Conservation (phyloP, 2,329 filamentous ascomycete species). For the Sclerotiophoma versabilis region DNA sequence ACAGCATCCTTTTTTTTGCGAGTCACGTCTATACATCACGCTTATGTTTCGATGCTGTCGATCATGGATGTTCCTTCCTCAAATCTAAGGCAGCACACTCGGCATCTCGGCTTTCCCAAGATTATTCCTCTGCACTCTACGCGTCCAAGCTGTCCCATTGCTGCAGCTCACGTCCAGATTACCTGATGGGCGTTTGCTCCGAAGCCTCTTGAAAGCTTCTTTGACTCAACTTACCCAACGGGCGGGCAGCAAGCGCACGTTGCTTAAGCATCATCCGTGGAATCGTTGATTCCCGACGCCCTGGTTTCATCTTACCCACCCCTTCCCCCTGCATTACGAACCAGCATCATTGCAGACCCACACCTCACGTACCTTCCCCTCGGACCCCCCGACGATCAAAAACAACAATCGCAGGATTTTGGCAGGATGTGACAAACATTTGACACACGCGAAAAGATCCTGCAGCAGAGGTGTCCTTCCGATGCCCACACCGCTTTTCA, state of each 20-base stretch:
- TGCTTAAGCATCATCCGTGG: background rate
- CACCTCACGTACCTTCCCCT: constrained; percentile 5
- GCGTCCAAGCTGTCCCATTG: background rate
- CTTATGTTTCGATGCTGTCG: background rate
- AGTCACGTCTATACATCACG: background rate
- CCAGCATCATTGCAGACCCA: background rate
- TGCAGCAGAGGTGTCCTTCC: background rate
- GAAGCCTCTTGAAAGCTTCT: background rate
- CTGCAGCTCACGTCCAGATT: background rate
- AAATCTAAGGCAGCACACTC: background rate
- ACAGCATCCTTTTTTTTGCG: background rate
- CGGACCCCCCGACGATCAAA: constrained; percentile 1
- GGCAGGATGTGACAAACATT: background rate
- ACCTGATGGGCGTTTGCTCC: background rate
- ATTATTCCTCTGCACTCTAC: too few species aligned
- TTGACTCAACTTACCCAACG: background rate
- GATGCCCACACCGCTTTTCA: background rate
- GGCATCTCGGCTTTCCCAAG: background rate
- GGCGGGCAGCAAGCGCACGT: constrained; percentile 1
- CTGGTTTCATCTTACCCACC: constrained; percentile 1
- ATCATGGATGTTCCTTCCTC: background rate
- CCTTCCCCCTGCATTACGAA: constrained; percentile 12
- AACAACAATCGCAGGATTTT: background rate
- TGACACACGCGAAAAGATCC: background rate
- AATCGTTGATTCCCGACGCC: background rate